Evolutionary conservation across 2,329 filamentous ascomycete species (phyloP).

Genomic region (Boeremia exigua): DNA sequence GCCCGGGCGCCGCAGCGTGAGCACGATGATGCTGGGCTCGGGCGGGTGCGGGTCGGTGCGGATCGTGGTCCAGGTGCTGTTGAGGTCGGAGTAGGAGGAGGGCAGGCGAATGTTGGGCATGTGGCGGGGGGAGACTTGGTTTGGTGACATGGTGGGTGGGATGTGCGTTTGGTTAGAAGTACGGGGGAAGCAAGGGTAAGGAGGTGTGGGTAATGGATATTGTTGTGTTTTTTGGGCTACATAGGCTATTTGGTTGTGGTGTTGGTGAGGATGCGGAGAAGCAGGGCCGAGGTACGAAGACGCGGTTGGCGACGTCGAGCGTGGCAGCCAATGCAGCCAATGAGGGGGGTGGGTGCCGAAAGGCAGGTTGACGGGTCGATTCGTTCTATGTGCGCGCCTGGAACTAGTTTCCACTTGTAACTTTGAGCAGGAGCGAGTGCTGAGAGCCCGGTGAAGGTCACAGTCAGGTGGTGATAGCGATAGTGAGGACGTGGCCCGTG

Average conservation of each 20-base stretch:
- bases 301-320: constrained; percentile 14
- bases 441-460: background rate
- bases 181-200: background rate
- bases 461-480: background rate
- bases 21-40: constrained; percentile 63
- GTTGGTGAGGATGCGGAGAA: constrained; percentile 11
- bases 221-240: background rate
- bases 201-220: background rate
- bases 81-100: constrained; percentile 48
- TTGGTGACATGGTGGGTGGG: constrained; percentile 14
- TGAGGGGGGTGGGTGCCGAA: constrained; percentile 5
- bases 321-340: constrained; percentile 9
- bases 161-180: background rate
- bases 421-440: background rate
- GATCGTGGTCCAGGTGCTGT: constrained; percentile 44
- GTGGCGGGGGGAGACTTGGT: constrained; percentile 23
- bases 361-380: background rate
- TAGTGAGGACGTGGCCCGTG: constrained; percentile 23
- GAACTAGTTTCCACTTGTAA: background rate
- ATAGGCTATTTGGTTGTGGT: constrained; percentile 8
- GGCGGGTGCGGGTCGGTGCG: constrained; percentile 49
- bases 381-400: background rate
- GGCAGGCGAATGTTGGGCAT: constrained; percentile 41
- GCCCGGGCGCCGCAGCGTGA: constrained; percentile 68
- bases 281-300: constrained; percentile 7